Conservation (phyloP, 2,329 filamentous ascomycete genomes). For the Calonectria honghensis region DNA sequence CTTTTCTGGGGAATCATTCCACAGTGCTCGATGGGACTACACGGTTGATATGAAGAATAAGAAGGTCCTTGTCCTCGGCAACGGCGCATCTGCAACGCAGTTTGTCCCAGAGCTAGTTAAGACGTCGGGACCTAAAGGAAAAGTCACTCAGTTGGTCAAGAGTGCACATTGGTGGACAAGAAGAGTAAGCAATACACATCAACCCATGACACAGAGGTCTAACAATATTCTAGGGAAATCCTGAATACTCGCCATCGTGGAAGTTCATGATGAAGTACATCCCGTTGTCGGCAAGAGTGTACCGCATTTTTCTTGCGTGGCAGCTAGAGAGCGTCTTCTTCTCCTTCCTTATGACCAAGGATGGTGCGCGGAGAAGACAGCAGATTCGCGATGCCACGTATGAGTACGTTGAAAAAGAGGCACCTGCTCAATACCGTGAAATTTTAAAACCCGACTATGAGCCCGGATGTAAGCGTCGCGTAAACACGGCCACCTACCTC, state of each 20-base stretch:
- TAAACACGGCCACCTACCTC: constrained; percentile 32
- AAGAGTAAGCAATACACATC: neutral
- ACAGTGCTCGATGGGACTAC: constrained; percentile 36
- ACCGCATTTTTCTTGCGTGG: constrained; percentile 28
- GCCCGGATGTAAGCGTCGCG: constrained; percentile 30
- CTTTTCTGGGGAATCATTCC: constrained; percentile 15
- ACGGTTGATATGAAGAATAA: constrained; percentile 25
- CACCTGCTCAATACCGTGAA: constrained; percentile 9
- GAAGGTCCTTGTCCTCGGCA: constrained; percentile 23
- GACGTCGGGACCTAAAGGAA: neutral
- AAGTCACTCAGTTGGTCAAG: constrained; percentile 33
- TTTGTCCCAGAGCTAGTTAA: constrained; percentile 36
- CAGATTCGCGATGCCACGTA: constrained; percentile 23
- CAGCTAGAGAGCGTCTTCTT: constrained; percentile 30
- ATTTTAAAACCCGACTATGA: constrained; percentile 27
- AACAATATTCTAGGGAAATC: neutral
- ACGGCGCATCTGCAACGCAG: constrained; percentile 29
- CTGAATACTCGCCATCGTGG: neutral
- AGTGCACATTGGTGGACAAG: constrained; percentile 37
- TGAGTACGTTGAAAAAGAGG: constrained; percentile 23
- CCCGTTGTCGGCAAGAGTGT: constrained; percentile 2
- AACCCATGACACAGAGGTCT: neutral
- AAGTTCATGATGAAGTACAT: constrained; percentile 29
- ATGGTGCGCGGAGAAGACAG: constrained; percentile 4
- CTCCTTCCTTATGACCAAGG: constrained; percentile 11